phyloP scores from a whole-genome alignment of 2,329 filamentous ascomycete genomes.

The Verticillium isaacii region DNA sequence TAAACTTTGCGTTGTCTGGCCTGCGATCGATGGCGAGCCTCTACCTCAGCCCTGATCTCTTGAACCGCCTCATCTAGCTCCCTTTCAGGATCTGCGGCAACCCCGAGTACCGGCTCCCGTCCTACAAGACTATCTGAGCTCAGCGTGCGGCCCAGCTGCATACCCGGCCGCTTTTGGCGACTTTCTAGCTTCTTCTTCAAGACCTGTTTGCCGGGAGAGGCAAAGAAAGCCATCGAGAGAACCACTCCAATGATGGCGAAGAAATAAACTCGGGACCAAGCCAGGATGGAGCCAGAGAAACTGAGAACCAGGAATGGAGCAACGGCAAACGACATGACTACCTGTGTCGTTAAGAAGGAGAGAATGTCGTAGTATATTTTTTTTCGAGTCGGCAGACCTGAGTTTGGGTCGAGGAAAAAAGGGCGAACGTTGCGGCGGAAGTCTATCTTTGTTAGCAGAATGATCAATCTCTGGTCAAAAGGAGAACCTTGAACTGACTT shows the following conservation, averaged over 20 bases:
- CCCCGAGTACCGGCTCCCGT: slow-evolving; percentile 65
- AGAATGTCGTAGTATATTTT: slow-evolving; percentile 86
- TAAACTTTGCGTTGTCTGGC: not conserved
- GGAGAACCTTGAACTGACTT: slow-evolving; percentile 53
- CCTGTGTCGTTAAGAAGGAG: slow-evolving; percentile 71
- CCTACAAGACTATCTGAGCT: slow-evolving; percentile 54
- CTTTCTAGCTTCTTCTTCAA: slow-evolving; percentile 56
- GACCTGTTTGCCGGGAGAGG: slow-evolving; percentile 65
- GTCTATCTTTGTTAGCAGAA: slow-evolving; percentile 47
- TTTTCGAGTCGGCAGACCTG: slow-evolving; percentile 58
- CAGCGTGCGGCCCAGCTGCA: slow-evolving; percentile 40
- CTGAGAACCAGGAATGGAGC: slow-evolving; percentile 81
- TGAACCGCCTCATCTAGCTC: slow-evolving; percentile 75
- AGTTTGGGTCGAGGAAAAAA: slow-evolving; percentile 82
- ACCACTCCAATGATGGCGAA: slow-evolving; percentile 70
- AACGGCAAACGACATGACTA: slow-evolving; percentile 77
- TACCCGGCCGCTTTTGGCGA: slow-evolving; percentile 43
- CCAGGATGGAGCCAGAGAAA: slow-evolving; percentile 63
- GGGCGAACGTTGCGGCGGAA: slow-evolving; percentile 85
- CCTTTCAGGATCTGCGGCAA: slow-evolving; percentile 69
- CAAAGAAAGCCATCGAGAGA: slow-evolving; percentile 68
- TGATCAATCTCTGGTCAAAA: not conserved
- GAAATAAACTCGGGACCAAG: slow-evolving; percentile 87
- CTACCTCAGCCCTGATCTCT: slow-evolving; percentile 71
- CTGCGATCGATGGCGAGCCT: slow-evolving; percentile 28